phyloP scores from a whole-genome alignment of 495 filamentous ascomycete genomes.

The Tetracladium setigerum region DNA sequence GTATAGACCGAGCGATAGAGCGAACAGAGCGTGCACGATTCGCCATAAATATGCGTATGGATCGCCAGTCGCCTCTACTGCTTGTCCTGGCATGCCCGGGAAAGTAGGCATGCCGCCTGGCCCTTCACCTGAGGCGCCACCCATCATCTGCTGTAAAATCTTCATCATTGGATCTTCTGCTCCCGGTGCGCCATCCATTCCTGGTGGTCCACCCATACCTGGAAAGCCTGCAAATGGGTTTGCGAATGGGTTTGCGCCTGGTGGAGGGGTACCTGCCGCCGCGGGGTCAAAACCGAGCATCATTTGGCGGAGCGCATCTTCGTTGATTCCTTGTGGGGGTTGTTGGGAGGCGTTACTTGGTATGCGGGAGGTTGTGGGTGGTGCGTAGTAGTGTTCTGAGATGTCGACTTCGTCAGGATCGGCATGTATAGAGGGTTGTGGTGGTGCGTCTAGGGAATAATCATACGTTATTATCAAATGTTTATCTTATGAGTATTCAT shows the following conservation, averaged over 20 bases:
- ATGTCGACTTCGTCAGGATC: conserved; percentile 75
- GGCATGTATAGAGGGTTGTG: conserved; percentile 23
- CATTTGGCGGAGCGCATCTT: conserved; percentile 32
- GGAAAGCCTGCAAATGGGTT: conserved; percentile 24
- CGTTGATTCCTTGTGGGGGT: conserved; percentile 18
- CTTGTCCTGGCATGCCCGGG: conserved; percentile 17
- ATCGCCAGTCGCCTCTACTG: conserved; percentile 28
- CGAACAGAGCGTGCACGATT: conserved; percentile 66
- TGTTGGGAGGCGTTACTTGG: conserved; percentile 28
- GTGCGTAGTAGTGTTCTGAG: conserved; percentile 45
- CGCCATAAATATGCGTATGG: conserved; percentile 54
- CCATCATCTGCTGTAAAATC: conserved; percentile 54
- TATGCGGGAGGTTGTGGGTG: conserved; percentile 23
- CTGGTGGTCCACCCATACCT: conserved; percentile 20
- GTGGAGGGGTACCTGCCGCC: conserved; percentile 25
- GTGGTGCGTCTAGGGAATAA: conserved; percentile 12
- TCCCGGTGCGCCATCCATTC: conserved; percentile 23
- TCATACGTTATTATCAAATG: not conserved
- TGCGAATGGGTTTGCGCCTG: conserved; percentile 24
- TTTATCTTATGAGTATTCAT: not conserved
- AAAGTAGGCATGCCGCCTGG: conserved; percentile 28
- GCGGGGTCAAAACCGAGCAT: conserved; percentile 37
- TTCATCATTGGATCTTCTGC: conserved; percentile 52
- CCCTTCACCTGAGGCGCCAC: conserved; percentile 28
- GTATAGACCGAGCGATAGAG: conserved; percentile 64